phyloP scores from a whole-genome alignment of 441 rosid genomes.

The Isatis lusitanica region DNA sequence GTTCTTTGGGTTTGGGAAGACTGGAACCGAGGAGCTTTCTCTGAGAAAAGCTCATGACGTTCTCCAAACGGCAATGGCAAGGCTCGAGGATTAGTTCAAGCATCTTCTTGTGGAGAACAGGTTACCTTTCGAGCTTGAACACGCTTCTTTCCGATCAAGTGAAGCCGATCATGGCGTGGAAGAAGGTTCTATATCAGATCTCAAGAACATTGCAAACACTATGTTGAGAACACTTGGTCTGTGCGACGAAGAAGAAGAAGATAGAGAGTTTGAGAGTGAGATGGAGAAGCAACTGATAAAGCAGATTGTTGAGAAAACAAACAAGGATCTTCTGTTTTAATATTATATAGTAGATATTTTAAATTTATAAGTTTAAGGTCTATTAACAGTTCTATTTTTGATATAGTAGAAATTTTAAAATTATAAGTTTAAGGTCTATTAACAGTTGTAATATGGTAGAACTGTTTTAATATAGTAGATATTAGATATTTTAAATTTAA shows the following conservation, averaged over 20 bases:
- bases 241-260: conserved; percentile 38
- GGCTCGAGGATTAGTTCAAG: conserved; percentile 88
- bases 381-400: too few species aligned
- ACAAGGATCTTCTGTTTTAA: conserved; percentile 58
- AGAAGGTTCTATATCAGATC: conserved; percentile 55
- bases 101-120: conserved; percentile 66
- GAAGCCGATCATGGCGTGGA: conserved; percentile 61
- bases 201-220: conserved; percentile 60
- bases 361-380: too few species aligned
- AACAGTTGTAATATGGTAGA: too few species aligned
- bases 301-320: conserved; percentile 76
- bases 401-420: too few species aligned
- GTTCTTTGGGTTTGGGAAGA: conserved; percentile 23
- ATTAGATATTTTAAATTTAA: too few species aligned
- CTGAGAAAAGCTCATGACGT: conserved; percentile 66
- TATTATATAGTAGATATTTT: too few species aligned
- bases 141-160: conserved; percentile 60
- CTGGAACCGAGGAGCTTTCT: conserved; percentile 42
- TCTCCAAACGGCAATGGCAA: conserved; percentile 82
- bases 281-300: conserved; percentile 64
- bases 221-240: too few species aligned
- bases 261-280: conserved; percentile 48
- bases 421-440: too few species aligned
- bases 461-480: too few species aligned
- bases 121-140: conserved; percentile 69